phyloP scores from a whole-genome alignment of 2,329 filamentous ascomycete genomes.

The Hymenoscyphus fructigenus region DNA sequence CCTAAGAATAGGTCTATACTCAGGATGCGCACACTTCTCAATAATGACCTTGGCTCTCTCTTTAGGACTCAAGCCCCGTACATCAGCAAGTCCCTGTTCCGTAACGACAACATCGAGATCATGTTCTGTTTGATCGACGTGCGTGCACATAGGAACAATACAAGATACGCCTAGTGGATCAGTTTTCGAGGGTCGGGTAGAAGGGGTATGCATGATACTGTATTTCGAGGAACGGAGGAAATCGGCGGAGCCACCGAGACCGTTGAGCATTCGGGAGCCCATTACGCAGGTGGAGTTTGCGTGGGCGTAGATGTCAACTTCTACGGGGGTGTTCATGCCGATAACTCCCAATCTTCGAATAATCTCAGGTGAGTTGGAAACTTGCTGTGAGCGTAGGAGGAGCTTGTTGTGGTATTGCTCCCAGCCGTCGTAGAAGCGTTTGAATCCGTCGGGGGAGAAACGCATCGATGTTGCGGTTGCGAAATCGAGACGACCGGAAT shows the following conservation, averaged over 20 bases:
- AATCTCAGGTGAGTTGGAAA: conserved; percentile 88
- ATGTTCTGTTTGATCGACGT: conserved; percentile 90
- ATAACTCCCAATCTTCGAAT: conserved; percentile 85
- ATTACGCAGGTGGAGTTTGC: conserved; percentile 90
- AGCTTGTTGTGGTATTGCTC: conserved; percentile 78
- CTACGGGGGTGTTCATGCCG: conserved; percentile 92
- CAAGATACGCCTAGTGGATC: conserved; percentile 80
- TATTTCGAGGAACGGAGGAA: conserved; percentile 80
- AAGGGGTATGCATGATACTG: conserved; percentile 91
- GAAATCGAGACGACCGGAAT: conserved; percentile 83
- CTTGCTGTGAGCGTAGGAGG: conserved; percentile 81
- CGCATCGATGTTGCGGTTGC: conserved; percentile 87
- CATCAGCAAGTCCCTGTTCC: conserved; percentile 75
- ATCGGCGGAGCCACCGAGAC: conserved; percentile 77
- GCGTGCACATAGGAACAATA: conserved; percentile 92
- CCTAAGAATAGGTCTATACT: conserved; percentile 77
- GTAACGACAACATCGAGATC: conserved; percentile 88
- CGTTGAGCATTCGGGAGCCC: conserved; percentile 85
- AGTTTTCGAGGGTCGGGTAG: conserved; percentile 74
- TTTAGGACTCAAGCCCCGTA: conserved; percentile 74
- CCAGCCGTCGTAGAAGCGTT: conserved; percentile 87
- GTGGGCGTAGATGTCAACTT: conserved; percentile 93
- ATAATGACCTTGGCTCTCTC: conserved; percentile 85
- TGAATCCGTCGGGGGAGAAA: conserved; percentile 87
- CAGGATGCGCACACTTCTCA: conserved; percentile 80